Base-by-base conservation (phyloP, 148 eudicot species). In the Tetragonia tetragonoides region DNA sequence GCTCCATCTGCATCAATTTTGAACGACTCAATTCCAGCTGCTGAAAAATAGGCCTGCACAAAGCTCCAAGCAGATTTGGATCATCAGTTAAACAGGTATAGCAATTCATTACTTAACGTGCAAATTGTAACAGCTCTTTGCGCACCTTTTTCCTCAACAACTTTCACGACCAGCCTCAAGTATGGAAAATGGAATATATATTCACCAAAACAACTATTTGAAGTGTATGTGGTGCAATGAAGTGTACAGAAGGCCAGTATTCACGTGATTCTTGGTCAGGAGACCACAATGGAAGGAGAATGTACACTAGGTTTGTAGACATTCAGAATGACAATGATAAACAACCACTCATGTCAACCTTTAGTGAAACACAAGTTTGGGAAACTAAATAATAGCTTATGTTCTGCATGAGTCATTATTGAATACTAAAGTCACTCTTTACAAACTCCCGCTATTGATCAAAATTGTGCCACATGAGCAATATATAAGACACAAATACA, bases 161-260 rank as follows among this genome's bases (percentile, higher is more conserved):
- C 99, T 91, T 87, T 95, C 93, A 40, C 99, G 97, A 81, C 97
- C 99, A 74, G 99, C 99, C 84, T 95, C 97, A 64, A 97, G 97
- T n/a, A 75, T 95, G 93, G 81, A 93, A 97, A 75, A 97, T 97
- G 59, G 91, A 91, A 46, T 97, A 97, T 80, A 97, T 91, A 75
- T 81, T 87, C 78, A 85, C 86, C 98, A 92, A 83, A 8, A 83
- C 72, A 81, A n/a, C 10, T 78, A 61, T 64, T 28, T 51, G 18
- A 59, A 38, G 17, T 23, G 47, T 56, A 79, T 5, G 38, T 23
- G 42, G n/a, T 15, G 17, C 5, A 63, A 49, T 68, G 38, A 63
- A 11, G 16, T 37, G 12, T 11, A 66, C 16, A 46, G 34, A 3
- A 41, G 60, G 42, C n/a, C 12, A 49, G 46, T 21, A n/a, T 3